phyloP scores from a whole-genome alignment of 768 basidiomycete species.

The Tylopilus rubrobrunneus region DNA sequence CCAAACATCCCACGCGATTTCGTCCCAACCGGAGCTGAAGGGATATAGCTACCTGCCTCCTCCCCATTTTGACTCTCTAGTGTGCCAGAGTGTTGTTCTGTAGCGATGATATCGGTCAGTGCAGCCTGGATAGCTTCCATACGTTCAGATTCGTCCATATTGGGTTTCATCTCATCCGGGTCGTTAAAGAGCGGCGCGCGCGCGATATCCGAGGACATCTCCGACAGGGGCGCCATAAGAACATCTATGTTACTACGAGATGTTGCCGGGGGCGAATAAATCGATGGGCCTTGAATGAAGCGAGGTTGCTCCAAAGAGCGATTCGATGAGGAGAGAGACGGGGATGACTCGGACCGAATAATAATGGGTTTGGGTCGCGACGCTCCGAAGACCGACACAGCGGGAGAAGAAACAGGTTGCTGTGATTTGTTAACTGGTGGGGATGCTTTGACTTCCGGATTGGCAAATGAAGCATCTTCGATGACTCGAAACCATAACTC shows the following conservation, averaged over 20 bases:
- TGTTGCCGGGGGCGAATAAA: constrained; percentile 16
- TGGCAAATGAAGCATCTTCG: constrained; percentile 52
- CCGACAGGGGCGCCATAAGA: constrained; percentile 69
- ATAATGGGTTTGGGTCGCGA: constrained; percentile 14
- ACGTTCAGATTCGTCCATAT: constrained; percentile 66
- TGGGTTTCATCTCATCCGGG: constrained; percentile 55
- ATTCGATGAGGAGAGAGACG: constrained; percentile 24
- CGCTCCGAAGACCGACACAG: background rate
- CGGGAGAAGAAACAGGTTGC: constrained; percentile 11
- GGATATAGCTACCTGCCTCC: constrained; percentile 2
- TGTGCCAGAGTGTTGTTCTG: constrained; percentile 54
- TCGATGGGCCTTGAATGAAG: constrained; percentile 17
- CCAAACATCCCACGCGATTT: constrained; percentile 32
- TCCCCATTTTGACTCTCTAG: constrained; percentile 9
- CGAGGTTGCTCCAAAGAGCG: constrained; percentile 15
- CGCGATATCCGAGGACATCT: constrained; percentile 46
- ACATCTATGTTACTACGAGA: constrained; percentile 63
- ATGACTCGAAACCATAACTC: constrained; percentile 92
- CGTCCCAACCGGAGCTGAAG: constrained; percentile 8
- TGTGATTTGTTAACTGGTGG: constrained; percentile 1
- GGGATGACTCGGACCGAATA: constrained; percentile 36
- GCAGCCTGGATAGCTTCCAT: constrained; percentile 98
- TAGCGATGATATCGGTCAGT: constrained; percentile 90
- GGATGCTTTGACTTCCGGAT: constrained; percentile 5
- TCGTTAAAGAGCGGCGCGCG: constrained; percentile 80